phyloP scores from a whole-genome alignment of 805 yeast genomes.

The Yarrowia sp. region DNA sequence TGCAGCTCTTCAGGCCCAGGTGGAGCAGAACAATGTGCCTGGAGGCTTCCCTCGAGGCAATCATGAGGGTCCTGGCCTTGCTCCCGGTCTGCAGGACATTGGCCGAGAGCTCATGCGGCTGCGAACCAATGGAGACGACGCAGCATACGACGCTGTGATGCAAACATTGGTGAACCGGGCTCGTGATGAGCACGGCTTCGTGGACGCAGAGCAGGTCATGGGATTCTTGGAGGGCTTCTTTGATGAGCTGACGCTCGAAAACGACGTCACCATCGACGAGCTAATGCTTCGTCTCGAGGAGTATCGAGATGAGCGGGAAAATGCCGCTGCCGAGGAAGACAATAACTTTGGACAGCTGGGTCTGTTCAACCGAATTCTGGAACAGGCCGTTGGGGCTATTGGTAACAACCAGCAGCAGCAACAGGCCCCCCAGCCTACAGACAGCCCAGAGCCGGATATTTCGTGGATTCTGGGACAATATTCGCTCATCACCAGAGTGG shows the following conservation, averaged over 20 bases:
- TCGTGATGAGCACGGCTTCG: slow-evolving; percentile 6
- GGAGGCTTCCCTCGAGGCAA: not conserved
- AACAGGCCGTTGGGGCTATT: slow-evolving; percentile 13
- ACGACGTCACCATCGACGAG: slow-evolving; percentile 7
- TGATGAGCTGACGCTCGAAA: slow-evolving; percentile 3
- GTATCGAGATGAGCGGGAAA: not conserved
- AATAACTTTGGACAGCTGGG: not conserved
- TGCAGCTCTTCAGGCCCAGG: slow-evolving; percentile 9
- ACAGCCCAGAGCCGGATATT: slow-evolving; percentile 6
- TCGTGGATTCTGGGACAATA: slow-evolving; percentile 22
- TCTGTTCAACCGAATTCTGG: slow-evolving; percentile 5
- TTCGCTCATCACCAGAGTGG: not conserved
- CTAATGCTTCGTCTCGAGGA: slow-evolving; percentile 4
- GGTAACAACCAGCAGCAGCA: slow-evolving; percentile 12
- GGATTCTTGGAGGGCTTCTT: slow-evolving; percentile 4
- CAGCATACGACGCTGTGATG: slow-evolving; percentile 20
- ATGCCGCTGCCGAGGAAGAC: slow-evolving; percentile 9
- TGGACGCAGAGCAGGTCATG: slow-evolving; percentile 15
- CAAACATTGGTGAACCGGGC: not conserved
- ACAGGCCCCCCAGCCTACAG: not conserved
- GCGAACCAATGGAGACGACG: slow-evolving; percentile 16
- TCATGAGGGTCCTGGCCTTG: not conserved
- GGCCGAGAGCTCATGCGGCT: slow-evolving; percentile 19
- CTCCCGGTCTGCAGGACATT: slow-evolving; percentile 2
- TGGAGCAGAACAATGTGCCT: not conserved